These are phyloP conservation scores for Yamadazyma triangularis DNA, from an alignment of 1,139 yeast species.

Conservation along the genomic window DNA sequence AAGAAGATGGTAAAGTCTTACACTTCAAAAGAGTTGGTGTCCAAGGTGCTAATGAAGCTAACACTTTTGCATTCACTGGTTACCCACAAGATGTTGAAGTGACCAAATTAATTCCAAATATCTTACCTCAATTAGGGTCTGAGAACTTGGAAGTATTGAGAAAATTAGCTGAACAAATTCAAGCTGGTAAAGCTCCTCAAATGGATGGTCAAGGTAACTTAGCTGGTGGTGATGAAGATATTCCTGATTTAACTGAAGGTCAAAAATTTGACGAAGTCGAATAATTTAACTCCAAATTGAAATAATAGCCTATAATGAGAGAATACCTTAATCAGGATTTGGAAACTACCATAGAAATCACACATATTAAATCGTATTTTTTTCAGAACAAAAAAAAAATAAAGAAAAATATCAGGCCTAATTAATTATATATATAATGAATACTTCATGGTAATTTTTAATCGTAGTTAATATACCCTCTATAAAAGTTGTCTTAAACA, in stretches of 20 bases:
- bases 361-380: too few species aligned
- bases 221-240: slow-evolving; percentile 63
- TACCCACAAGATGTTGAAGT: slow-evolving; percentile 90
- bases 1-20: slow-evolving; percentile 91
- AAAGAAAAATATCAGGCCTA: too few species aligned
- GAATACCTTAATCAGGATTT: too few species aligned
- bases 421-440: too few species aligned
- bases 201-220: slow-evolving; percentile 40
- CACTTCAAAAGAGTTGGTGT: slow-evolving; percentile 95
- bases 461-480: too few species aligned
- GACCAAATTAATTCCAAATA: slow-evolving; percentile 90
- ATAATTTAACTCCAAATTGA: slow-evolving; percentile 37
- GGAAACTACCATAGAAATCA: too few species aligned
- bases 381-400: too few species aligned
- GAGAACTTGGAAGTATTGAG: slow-evolving; percentile 90
- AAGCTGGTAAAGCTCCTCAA: slow-evolving; percentile 53
- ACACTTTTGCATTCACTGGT: slow-evolving; percentile 95
- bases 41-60: slow-evolving; percentile 86
- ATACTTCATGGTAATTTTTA: too few species aligned
- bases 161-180: slow-evolving; percentile 86
- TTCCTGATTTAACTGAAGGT: slow-evolving; percentile 94
- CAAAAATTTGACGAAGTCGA: slow-evolving; percentile 90
- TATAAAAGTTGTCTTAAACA: too few species aligned
- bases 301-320: too few species aligned
- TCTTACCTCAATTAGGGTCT: slow-evolving; percentile 94